Base-by-base conservation (phyloP, 805 yeast species). In the Starmerella sp. region DNA sequence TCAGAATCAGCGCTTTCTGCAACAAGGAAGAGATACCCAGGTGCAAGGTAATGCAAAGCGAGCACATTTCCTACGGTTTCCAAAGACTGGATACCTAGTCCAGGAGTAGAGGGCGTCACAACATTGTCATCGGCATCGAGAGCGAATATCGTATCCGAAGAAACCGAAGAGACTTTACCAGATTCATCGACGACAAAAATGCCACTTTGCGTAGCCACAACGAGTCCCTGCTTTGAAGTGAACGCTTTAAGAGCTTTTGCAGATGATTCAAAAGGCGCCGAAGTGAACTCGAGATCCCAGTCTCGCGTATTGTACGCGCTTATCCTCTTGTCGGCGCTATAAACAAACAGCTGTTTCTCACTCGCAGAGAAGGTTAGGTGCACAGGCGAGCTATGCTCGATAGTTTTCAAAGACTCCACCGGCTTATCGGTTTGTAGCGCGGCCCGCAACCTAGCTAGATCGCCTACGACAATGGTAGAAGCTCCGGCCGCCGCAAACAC, bases 401-500 rank as follows among this genome's bases (percentile, higher is more conserved):
- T 6, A 6, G 14, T 46, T 3, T 15, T 8, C 14, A 9, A 6
- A 5, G 7, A 6, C 15, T 32, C 29, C 14, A 28, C 34, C 14
- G 42, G 35, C 7, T 42, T 6, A 10, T 39, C 45, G 4, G 15
- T 36, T 6, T 37, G 14, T 29, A 55, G 51, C 5, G 53, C 51
- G 1, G 46, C 29, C n/a, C 42, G 48, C 10, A 60, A 36, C 15
- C 22, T 50, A 14, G 45, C 41, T 2, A 54, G 15, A 3, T 30
- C 9, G 28, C 63, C 63, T 9, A 61, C 49, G 4, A 59, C 60
- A 6, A 60, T 38, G 22, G 15, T 34, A 3, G 49, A 45, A 17
- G 54, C 34, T 31, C 60, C 63, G 4, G 57, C 61, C 1, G 60
- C 64, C 28, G 55, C 61, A 36, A 61, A 54, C 29, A 30, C 42